Conservation (phyloP, 2,329 filamentous ascomycete species). For the Botrytis cinerea region DNA sequence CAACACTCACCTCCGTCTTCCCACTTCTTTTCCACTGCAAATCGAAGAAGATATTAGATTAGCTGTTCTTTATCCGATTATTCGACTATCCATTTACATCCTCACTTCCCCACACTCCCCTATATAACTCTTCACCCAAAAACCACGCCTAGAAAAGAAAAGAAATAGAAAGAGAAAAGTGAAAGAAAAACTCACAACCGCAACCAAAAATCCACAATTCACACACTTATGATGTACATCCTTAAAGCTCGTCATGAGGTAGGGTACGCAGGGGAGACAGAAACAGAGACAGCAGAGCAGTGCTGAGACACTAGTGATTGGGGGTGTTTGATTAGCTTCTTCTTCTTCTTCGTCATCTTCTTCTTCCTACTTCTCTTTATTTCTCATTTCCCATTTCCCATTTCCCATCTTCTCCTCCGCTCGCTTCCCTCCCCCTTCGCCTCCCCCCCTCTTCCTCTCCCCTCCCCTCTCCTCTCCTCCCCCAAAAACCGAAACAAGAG, state of each 20-base stretch:
- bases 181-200: slow-evolving; percentile 1
- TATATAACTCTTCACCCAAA: not conserved
- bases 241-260: not conserved
- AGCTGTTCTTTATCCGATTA: not conserved
- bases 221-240: slow-evolving; percentile 12
- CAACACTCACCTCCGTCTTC: not conserved
- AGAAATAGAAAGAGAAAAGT: too few species aligned
- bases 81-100: not conserved
- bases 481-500: not conserved
- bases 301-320: not conserved
- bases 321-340: not conserved
- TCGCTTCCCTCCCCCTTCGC: too few species aligned
- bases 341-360: not conserved
- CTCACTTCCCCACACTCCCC: too few species aligned
- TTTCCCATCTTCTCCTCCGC: too few species aligned
- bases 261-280: not conserved
- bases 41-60: not conserved
- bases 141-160: not conserved
- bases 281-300: slow-evolving; percentile 1
- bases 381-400: too few species aligned
- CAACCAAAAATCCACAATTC: not conserved
- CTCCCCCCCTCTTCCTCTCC: not conserved
- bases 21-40: slow-evolving; percentile 3
- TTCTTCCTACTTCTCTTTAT: too few species aligned
- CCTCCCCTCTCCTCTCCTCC: too few species aligned